phyloP scores from a whole-genome alignment of 2,329 filamentous ascomycete species.

The Escovopsis sp. region DNA sequence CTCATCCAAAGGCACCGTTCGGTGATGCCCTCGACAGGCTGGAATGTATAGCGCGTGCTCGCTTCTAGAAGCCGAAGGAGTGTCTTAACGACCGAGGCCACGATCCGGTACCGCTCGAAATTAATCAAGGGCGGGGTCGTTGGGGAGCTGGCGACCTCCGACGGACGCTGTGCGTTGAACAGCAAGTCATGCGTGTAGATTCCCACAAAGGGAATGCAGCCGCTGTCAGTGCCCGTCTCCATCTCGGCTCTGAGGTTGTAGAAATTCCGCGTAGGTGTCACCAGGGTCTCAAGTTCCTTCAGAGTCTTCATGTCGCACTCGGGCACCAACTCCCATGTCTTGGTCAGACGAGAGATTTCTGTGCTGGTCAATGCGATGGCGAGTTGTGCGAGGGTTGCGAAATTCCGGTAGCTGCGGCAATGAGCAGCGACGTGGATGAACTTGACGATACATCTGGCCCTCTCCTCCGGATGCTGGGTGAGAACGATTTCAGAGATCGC shows the following conservation, averaged over 20 bases:
- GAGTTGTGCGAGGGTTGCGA: slow-evolving; percentile 71
- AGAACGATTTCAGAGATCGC: slow-evolving; percentile 66
- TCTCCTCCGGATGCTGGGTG: slow-evolving; percentile 56
- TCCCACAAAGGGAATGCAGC: slow-evolving; percentile 73
- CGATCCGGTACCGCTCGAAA: slow-evolving; percentile 67
- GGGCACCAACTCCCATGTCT: slow-evolving; percentile 60
- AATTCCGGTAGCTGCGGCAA: slow-evolving; percentile 64
- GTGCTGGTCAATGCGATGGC: slow-evolving; percentile 62
- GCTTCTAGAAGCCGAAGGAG: slow-evolving; percentile 65
- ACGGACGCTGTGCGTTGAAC: slow-evolving; percentile 66
- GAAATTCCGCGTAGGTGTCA: slow-evolving; percentile 68
- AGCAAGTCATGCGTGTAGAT: slow-evolving; percentile 74
- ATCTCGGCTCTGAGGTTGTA: slow-evolving; percentile 64
- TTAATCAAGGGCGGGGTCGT: slow-evolving; percentile 59
- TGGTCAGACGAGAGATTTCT: slow-evolving; percentile 51
- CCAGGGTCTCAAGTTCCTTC: slow-evolving; percentile 53
- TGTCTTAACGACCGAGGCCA: slow-evolving; percentile 66
- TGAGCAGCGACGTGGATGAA: slow-evolving; percentile 69
- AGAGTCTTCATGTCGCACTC: slow-evolving; percentile 50
- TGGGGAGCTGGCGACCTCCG: slow-evolving; percentile 55
- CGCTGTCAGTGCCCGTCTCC: slow-evolving; percentile 52
- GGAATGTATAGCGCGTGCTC: slow-evolving; percentile 59
- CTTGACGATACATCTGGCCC: slow-evolving; percentile 64
- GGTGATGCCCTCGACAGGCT: slow-evolving; percentile 60
- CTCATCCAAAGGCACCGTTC: slow-evolving; percentile 79